Conservation (phyloP, 768 basidiomycete genomes). For the Lentinula raphanica region DNA sequence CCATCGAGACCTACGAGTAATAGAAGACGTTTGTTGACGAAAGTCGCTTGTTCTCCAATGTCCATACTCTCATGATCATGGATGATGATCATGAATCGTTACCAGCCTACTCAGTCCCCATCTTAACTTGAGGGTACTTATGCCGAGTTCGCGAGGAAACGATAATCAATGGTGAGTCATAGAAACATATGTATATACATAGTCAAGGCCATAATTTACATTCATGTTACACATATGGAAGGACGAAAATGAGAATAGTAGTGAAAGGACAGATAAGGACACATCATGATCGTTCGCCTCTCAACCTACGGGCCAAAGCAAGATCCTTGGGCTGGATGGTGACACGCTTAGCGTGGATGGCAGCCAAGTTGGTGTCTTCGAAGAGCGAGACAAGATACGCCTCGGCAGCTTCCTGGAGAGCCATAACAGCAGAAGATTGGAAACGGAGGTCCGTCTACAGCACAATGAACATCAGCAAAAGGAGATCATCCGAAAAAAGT, state of each 20-base stretch:
- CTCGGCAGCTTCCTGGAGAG: constrained; percentile 83
- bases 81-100: too few species aligned
- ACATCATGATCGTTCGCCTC: constrained; percentile 68
- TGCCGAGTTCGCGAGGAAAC: too few species aligned
- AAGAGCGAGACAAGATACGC: constrained; percentile 75
- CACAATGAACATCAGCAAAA: constrained; percentile 8
- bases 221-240: not conserved
- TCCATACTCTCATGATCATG: too few species aligned
- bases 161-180: too few species aligned
- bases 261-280: constrained; percentile 5
- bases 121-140: too few species aligned
- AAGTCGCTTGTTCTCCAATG: too few species aligned
- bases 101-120: too few species aligned
- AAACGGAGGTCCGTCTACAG: constrained; percentile 73
- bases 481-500: not conserved
- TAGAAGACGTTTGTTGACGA: not conserved
- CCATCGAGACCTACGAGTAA: not conserved
- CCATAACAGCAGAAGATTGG: constrained; percentile 87
- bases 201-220: not conserved
- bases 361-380: constrained; percentile 79
- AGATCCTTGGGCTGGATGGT: constrained; percentile 86
- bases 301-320: constrained; percentile 70
- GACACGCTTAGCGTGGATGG: constrained; percentile 82
- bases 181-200: too few species aligned
- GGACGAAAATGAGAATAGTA: constrained; percentile 13